These are phyloP conservation scores for Keithomyces neogunnii DNA, from an alignment of 2,329 filamentous ascomycete species.

Conservation along the genomic window DNA sequence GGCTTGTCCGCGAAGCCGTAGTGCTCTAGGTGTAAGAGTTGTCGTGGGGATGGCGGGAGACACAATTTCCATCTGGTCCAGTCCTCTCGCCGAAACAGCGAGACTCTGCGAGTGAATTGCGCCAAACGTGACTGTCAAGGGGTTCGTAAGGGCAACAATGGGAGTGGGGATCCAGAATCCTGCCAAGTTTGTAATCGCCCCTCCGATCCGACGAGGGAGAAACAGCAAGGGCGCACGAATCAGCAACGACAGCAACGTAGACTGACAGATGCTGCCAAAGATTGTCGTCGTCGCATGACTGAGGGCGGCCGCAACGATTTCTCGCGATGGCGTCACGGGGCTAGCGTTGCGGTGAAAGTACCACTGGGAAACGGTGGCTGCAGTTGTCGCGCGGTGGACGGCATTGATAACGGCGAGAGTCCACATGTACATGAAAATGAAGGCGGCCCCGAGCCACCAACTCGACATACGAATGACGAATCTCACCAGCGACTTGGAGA, in stretches of 20 bases:
- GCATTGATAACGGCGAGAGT: conserved; percentile 80
- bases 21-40: conserved; percentile 51
- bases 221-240: conserved; percentile 80
- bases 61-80: conserved; percentile 77
- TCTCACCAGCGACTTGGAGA: conserved; percentile 49
- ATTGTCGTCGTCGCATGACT: conserved; percentile 76
- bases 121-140: conserved; percentile 83
- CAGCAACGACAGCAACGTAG: conserved; percentile 70
- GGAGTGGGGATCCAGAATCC: conserved; percentile 80
- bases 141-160: conserved; percentile 79
- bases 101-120: conserved; percentile 88
- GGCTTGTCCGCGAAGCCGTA: conserved; percentile 32
- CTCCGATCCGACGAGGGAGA: conserved; percentile 60
- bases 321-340: conserved; percentile 66
- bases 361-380: conserved; percentile 95
- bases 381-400: conserved; percentile 83
- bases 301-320: conserved; percentile 77
- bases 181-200: conserved; percentile 61
- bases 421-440: conserved; percentile 94
- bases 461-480: conserved; percentile 83
- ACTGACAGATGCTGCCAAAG: conserved; percentile 87
- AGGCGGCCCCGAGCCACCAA: conserved; percentile 92
- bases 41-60: conserved; percentile 65
- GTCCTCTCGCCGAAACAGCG: conserved; percentile 64
- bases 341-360: conserved; percentile 90